Evolutionary conservation across 148 eudicot species (phyloP), one percentile per base, ranked within the genome.

Genomic region (Pouteria glomerata): DNA sequence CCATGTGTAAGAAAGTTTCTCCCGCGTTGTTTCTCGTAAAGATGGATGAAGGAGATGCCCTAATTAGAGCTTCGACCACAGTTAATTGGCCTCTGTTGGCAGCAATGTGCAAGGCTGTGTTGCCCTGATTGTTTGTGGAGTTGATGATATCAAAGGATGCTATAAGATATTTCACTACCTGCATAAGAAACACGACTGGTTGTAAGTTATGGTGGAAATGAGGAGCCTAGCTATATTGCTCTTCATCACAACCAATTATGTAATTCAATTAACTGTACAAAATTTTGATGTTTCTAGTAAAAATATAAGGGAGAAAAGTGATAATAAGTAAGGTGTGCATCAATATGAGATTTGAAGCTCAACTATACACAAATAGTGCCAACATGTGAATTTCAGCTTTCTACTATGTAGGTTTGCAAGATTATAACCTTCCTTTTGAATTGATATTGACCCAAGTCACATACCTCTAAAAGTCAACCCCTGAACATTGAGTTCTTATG

Each of bases 21-120:
- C 99, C 99, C 12, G 73, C 78, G 26, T 84, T 80, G 82, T 89
- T 95, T 75, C 52, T 80, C 58, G 80, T 60, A n/a, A 76, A 66
- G 73, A 83, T 77, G 58, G 83, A 80, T 15, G 90, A 80, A 41
- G 97, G 92, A 11, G 87, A 88, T 57, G 96, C 84, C 34, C 61
- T 78, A 66, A 95, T 72, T 47, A 95, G 79, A 55, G 87, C 78
- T 81, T 92, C 86, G n/a, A 95, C 88, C 59, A 85, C 94, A 6
- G 90, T 50, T 70, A 84, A 35, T n/a, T 90, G 97, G 75, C 99
- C 93, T 73, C 85, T 88, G 76, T 78, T 80, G 66, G 99, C 97
- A 66, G 99, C 99, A 29, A 85, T 82, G 33, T 95, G 99, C 66
- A 95, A 73, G 3, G 97, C 89, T 23, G 92, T 92, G 81, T 95